These are phyloP conservation scores for Diplodia sapinea DNA, from an alignment of 2,329 filamentous ascomycete genomes.

Conservation along the genomic window DNA sequence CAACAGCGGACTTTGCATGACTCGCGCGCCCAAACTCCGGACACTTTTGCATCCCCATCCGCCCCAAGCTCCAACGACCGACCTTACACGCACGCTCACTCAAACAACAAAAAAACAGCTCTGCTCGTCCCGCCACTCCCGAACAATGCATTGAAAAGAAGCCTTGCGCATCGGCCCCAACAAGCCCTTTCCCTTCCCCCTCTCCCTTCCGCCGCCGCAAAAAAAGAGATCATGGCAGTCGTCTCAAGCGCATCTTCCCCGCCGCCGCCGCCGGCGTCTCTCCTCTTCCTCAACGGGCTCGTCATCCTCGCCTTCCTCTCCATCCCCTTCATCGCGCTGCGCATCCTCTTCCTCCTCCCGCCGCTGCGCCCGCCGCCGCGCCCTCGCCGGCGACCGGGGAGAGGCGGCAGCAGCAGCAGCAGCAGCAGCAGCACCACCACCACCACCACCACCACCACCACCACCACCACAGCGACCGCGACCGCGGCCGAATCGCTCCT, in stretches of 20 bases:
- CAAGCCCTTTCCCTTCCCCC: neutral
- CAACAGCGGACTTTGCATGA: slow-evolving; percentile 20
- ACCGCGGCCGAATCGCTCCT: slow-evolving; percentile 17
- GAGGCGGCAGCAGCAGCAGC: too few species aligned
- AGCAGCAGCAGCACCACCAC: too few species aligned
- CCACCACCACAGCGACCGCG: neutral
- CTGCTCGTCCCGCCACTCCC: neutral
- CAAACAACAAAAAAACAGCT: neutral
- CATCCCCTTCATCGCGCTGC: slow-evolving; percentile 44
- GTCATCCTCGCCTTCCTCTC: slow-evolving; percentile 43
- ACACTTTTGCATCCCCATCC: slow-evolving; percentile 11
- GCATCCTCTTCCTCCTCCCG: slow-evolving; percentile 50
- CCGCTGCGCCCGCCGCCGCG: slow-evolving; percentile 37
- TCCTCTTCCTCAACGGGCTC: slow-evolving; percentile 25
- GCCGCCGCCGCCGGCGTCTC: slow-evolving; percentile 2
- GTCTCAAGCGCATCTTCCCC: slow-evolving; percentile 3
- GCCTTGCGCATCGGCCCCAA: neutral
- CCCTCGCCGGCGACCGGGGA: slow-evolving; percentile 11
- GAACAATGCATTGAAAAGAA: slow-evolving; percentile 12
- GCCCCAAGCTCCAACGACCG: neutral
- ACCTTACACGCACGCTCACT: neutral
- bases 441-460: too few species aligned
- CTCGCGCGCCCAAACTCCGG: slow-evolving; percentile 20
- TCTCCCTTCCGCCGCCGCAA: neutral
- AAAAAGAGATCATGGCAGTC: neutral